Base-by-base conservation (phyloP, 257 asterid genomes). In the Nicotiana noctiflora region DNA sequence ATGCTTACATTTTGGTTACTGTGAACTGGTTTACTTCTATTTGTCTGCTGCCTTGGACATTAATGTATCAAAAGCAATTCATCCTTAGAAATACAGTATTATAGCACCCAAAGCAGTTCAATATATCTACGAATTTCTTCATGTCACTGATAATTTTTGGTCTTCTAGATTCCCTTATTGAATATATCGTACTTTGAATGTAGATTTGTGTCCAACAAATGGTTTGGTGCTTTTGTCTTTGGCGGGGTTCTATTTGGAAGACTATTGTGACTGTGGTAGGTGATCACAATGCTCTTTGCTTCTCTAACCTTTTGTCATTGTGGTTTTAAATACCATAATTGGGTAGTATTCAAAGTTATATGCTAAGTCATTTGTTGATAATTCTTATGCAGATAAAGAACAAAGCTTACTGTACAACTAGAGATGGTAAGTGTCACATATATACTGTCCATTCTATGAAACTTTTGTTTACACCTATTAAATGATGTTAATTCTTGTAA, bases 161-260 rank as follows among this genome's bases (percentile, higher is more conserved):
- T 21, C 57, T 15, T 79, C 5, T 31, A 10, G 25, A 46, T 32
- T 46, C 59, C 49, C 27, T 49, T 6, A 61, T 46, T 21, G 37
- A 25, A 31, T 12, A 29, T 65, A 23, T 66, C 29, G 25, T 60
- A 4, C 59, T 79, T 51, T 78, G 21, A 66, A 21, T 76, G 51
- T 83, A 94, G 98, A 79, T 94, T 94, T 87, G 90, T 89, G 67
- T 93, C 98, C 91, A 94, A 93, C 76, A 92, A 91, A 88, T 92
- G 94, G 96, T 94, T 93, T 87, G 98, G 98, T 17, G 96, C 92
- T 17, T 85, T 92, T 74, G 82, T 94, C 84, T 91, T 90, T 87
- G 62, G 93, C 19, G 97, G 95, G 79, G 85, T 92, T 79, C 79
- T 94, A 5, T 87, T 82, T 55, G 96, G 98, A 78, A 87, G 87